phyloP scores from a whole-genome alignment of 1,284 basidiomycete species.

The Pisolithus thermaeus region DNA sequence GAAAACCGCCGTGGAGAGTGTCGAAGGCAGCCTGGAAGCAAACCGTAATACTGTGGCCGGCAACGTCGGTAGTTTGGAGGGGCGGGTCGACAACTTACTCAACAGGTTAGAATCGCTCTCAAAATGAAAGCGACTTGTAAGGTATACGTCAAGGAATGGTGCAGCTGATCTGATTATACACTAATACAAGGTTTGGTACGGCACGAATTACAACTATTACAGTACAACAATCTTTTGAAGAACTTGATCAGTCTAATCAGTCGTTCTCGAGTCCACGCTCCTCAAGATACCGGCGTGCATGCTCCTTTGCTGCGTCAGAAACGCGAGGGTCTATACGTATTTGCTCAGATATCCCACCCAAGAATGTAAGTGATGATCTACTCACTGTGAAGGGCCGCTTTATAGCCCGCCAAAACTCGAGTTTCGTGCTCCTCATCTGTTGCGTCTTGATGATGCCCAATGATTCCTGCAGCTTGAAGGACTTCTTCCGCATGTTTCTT shows the following conservation, averaged over 20 bases:
- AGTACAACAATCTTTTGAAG: not conserved
- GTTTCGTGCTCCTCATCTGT: constrained; percentile 35
- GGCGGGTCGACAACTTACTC: constrained; percentile 24
- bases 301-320: constrained; percentile 44
- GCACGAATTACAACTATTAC: not conserved
- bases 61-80: constrained; percentile 64
- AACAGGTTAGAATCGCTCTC: constrained; percentile 22
- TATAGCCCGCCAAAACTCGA: constrained; percentile 43
- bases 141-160: not conserved
- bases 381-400: constrained; percentile 43
- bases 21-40: constrained; percentile 72
- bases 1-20: constrained; percentile 57
- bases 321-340: constrained; percentile 33
- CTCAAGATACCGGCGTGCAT: constrained; percentile 39
- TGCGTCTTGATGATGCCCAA: constrained; percentile 23
- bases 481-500: constrained; percentile 46
- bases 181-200: not conserved
- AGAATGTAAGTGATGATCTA: constrained; percentile 2
- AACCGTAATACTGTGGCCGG: constrained; percentile 69
- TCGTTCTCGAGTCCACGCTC: constrained; percentile 21
- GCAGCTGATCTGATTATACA: not conserved
- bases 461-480: constrained; percentile 32
- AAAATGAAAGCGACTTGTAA: constrained; percentile 3
- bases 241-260: not conserved
- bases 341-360: not conserved